phyloP scores from a whole-genome alignment of 495 filamentous ascomycete genomes.

The Lasiosphaeris hirsuta region DNA sequence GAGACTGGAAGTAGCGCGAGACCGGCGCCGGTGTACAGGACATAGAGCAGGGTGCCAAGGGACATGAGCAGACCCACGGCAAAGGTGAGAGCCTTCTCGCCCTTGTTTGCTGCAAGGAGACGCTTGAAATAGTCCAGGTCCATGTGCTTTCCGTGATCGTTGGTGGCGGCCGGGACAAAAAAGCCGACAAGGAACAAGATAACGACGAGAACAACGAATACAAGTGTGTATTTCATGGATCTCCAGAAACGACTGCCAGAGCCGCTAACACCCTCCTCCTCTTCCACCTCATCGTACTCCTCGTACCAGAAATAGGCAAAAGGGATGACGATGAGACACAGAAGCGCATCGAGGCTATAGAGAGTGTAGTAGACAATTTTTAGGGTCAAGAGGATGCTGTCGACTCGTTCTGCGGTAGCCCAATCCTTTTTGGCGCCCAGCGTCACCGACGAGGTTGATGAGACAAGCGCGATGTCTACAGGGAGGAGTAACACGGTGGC shows the following conservation, averaged over 20 bases:
- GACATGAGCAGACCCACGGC: constrained; percentile 79
- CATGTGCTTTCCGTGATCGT: constrained; percentile 56
- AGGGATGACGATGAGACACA: constrained; percentile 86
- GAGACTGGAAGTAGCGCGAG: constrained; percentile 84
- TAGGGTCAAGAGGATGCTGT: constrained; percentile 71
- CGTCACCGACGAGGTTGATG: constrained; percentile 73
- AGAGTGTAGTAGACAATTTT: constrained; percentile 89
- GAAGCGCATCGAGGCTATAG: constrained; percentile 85
- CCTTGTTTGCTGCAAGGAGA: constrained; percentile 78
- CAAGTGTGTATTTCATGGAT: constrained; percentile 85
- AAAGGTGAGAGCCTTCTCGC: constrained; percentile 89
- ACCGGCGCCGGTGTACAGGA: constrained; percentile 83
- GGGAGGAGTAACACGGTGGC: constrained; percentile 90
- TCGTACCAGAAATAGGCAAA: constrained; percentile 99
- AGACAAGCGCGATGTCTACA: constrained; percentile 92
- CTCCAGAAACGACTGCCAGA: constrained; percentile 67
- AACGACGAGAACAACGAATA: constrained; percentile 73
- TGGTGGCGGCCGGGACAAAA: constrained; percentile 75
- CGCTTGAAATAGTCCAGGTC: constrained; percentile 90
- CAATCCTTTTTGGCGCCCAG: constrained; percentile 88
- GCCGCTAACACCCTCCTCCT: constrained; percentile 71
- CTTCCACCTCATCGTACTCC: constrained; percentile 85
- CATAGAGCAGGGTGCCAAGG: constrained; percentile 78
- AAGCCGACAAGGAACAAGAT: constrained; percentile 89
- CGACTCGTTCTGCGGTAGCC: constrained; percentile 76